phyloP scores from a whole-genome alignment of 257 asterid genomes.

The Asclepias syriaca region DNA sequence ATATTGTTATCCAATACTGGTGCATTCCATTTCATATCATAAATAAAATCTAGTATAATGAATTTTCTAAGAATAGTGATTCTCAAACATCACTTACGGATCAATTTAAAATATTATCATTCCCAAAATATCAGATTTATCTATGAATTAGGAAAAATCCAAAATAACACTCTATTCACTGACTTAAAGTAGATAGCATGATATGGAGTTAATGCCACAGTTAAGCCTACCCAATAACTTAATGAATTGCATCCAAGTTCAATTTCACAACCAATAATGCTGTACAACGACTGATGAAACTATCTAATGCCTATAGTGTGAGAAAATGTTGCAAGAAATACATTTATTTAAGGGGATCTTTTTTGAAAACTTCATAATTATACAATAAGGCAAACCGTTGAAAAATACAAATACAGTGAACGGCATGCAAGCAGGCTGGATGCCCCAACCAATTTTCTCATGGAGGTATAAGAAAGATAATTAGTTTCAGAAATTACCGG shows the following conservation, averaged over 20 bases:
- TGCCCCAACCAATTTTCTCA: constrained; percentile 8
- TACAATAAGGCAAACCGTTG: neutral
- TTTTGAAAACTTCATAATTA: neutral
- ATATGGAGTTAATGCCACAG: neutral
- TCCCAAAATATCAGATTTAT: neutral
- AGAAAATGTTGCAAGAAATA: neutral
- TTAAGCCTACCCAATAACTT: neutral
- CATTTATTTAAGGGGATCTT: neutral
- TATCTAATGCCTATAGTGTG: neutral
- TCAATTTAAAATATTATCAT: neutral
- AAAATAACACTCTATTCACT: neutral
- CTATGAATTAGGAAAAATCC: neutral
- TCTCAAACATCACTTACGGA: neutral
- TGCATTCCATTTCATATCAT: neutral
- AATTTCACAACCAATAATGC: neutral
- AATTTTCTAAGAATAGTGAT: neutral
- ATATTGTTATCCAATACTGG: neutral
- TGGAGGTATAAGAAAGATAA: constrained; percentile 15
- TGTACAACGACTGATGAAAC: neutral
- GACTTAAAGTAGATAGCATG: neutral
- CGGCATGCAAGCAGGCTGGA: neutral
- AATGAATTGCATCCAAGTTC: neutral
- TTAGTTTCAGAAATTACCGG: constrained; percentile 62
- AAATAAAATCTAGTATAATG: neutral
- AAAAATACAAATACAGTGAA: neutral